Conservation (phyloP, 768 basidiomycete species). For the Paxillus ammoniavirescens region DNA sequence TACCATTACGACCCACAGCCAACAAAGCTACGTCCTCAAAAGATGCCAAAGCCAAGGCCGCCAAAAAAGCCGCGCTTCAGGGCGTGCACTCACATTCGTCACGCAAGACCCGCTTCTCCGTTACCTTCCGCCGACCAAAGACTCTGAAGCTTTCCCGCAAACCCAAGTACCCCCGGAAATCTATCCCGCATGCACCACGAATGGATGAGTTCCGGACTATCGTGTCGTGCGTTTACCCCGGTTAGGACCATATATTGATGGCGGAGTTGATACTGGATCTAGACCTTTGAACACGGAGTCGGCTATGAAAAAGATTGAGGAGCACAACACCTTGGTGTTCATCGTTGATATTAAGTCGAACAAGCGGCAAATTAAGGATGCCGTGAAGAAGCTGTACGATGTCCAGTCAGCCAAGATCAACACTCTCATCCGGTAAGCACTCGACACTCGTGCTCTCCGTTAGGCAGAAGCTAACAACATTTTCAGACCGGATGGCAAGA, state of each 20-base stretch:
- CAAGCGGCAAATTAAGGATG: slow-evolving; percentile 99
- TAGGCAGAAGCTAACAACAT: background rate
- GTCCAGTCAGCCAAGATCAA: slow-evolving; percentile 96
- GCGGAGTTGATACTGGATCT: background rate
- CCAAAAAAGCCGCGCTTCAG: slow-evolving; percentile 95
- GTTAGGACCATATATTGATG: background rate
- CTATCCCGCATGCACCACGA: slow-evolving; percentile 84
- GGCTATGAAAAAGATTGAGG: slow-evolving; percentile 99
- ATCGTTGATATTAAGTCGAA: slow-evolving; percentile 93
- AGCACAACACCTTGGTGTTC: slow-evolving; percentile 99
- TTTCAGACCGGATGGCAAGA: slow-evolving; percentile 91
- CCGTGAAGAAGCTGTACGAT: slow-evolving; percentile 98
- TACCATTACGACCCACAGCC: slow-evolving; percentile 6
- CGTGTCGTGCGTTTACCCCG: slow-evolving; percentile 61
- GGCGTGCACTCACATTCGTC: slow-evolving; percentile 72
- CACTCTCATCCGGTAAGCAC: slow-evolving; percentile 89
- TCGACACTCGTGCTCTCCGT: background rate
- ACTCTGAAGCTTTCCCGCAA: slow-evolving; percentile 81
- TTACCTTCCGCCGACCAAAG: slow-evolving; percentile 96
- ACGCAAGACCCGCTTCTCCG: slow-evolving; percentile 82
- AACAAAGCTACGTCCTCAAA: slow-evolving; percentile 33
- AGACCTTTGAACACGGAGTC: slow-evolving; percentile 93
- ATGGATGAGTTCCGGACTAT: slow-evolving; percentile 98
- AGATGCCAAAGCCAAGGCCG: slow-evolving; percentile 80
- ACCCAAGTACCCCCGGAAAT: slow-evolving; percentile 95